These are phyloP conservation scores for Exserohilum rostratum DNA, from an alignment of 2,329 filamentous ascomycete genomes.

Conservation along the genomic window DNA sequence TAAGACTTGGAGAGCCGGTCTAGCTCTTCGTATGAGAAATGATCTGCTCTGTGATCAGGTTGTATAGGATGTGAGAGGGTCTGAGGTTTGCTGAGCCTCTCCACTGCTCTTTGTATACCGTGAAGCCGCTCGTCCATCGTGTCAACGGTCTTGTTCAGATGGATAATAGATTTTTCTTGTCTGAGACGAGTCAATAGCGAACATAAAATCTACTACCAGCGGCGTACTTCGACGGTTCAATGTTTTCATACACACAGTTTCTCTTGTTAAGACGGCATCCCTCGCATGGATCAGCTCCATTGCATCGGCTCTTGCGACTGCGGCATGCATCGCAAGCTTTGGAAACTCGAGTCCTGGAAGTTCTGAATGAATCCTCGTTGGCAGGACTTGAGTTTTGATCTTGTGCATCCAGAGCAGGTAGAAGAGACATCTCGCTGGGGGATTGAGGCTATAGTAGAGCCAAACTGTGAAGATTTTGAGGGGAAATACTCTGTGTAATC, in stretches of 20 bases:
- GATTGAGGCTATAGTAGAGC: not conserved
- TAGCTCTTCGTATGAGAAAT: not conserved
- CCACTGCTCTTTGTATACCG: not conserved
- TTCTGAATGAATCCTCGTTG: not conserved
- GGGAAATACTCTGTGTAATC: not conserved
- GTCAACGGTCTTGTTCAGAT: not conserved
- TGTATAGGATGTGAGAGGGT: not conserved
- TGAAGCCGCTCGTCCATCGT: not conserved
- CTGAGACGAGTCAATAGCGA: not conserved
- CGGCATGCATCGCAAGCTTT: not conserved
- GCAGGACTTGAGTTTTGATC: not conserved
- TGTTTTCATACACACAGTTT: not conserved
- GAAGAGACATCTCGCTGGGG: not conserved
- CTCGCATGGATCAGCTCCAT: not conserved
- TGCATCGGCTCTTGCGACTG: not conserved
- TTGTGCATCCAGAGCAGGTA: not conserved
- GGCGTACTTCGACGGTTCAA: not conserved
- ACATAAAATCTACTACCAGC: not conserved
- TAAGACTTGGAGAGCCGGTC: not conserved
- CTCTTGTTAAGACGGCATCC: not conserved
- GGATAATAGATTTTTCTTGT: not conserved
- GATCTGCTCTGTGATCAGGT: not conserved
- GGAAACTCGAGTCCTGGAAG: not conserved
- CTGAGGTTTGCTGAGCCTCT: not conserved
- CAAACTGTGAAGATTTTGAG: not conserved